Evolutionary conservation across 1,284 basidiomycete genomes (phyloP).

Genomic region (Pseudomicrostroma phylloplanum): DNA sequence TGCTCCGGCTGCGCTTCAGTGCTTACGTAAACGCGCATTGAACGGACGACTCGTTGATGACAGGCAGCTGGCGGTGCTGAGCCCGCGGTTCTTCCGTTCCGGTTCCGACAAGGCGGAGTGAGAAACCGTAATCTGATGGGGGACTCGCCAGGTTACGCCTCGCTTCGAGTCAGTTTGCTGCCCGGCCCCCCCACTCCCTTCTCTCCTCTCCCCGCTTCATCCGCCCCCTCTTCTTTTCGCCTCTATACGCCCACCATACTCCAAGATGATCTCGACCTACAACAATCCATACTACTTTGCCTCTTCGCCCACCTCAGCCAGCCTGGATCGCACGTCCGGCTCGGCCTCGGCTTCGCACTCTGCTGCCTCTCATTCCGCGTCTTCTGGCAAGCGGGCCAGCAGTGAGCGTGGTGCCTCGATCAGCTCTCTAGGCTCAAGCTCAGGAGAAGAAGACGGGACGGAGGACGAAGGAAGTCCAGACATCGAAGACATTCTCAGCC

Average conservation of each 20-base stretch:
- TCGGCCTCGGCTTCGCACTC: slow-evolving; percentile 6
- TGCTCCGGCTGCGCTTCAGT: slow-evolving; percentile 9
- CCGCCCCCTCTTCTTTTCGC: too few relatives aligned
- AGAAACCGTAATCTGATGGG: too few relatives aligned
- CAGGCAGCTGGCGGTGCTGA: too few relatives aligned
- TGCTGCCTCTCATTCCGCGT: neutral
- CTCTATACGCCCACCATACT: too few relatives aligned
- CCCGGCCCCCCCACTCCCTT: too few relatives aligned
- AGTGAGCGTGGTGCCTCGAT: neutral
- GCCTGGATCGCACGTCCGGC: neutral
- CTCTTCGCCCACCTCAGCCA: neutral
- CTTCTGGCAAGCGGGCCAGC: neutral
- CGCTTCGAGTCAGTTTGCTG: too few relatives aligned
- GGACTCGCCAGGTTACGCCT: too few relatives aligned
- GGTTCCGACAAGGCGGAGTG: too few relatives aligned
- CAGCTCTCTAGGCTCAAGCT: neutral
- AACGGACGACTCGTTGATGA: too few relatives aligned
- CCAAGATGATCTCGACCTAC: too few relatives aligned
- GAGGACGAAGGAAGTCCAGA: neutral
- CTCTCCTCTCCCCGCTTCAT: too few relatives aligned
- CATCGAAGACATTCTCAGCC: neutral
- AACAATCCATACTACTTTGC: neutral
- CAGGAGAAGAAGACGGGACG: neutral
- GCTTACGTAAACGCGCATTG: neutral
- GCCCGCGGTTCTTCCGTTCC: too few relatives aligned